Percentiles rank a stretch among this genome's conserved stretches.
Evolutionary conservation across 208 protist genomes (phyloP).

Genomic region (Leishmania tropica): DNA sequence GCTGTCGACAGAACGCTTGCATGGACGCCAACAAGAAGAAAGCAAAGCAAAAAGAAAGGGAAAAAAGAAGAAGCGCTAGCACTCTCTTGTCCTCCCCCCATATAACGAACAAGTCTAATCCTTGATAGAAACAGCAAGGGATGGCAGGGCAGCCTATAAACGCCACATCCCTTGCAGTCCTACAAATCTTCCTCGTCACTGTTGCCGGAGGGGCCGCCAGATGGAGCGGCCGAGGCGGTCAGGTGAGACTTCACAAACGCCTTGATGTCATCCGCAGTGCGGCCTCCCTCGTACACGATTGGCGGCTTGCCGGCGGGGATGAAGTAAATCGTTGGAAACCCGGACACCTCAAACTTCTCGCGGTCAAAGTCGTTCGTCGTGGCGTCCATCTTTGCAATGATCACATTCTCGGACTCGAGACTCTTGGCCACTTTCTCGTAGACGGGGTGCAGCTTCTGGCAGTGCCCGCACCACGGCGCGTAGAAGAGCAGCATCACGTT

Average conservation of each 20-base stretch:
- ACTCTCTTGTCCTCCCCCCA: not conserved
- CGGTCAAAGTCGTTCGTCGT: slow-evolving; percentile 63
- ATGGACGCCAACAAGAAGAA: not conserved
- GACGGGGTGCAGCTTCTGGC: slow-evolving; percentile 90
- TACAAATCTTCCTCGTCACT: slow-evolving; percentile 39
- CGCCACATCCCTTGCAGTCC: not conserved
- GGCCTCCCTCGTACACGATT: slow-evolving; percentile 77
- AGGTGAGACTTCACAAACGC: slow-evolving; percentile 65
- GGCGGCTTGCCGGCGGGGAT: slow-evolving; percentile 62
- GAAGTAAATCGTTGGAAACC: slow-evolving; percentile 90
- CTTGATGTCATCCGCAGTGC: slow-evolving; percentile 50
- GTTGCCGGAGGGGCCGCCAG: not conserved
- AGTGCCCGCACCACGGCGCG: slow-evolving; percentile 97
- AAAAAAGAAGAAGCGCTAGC: slow-evolving; percentile 2
- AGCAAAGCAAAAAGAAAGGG: slow-evolving; percentile 26
- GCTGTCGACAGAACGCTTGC: not conserved
- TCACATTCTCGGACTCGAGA: slow-evolving; percentile 54
- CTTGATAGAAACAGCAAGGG: not conserved
- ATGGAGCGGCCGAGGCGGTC: slow-evolving; percentile 3
- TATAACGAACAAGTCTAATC: not conserved
- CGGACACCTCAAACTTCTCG: slow-evolving; percentile 44
- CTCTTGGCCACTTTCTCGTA: slow-evolving; percentile 73
- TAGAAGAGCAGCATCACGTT: slow-evolving; percentile 96
- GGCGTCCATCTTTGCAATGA: slow-evolving; percentile 89
- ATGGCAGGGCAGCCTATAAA: not conserved